These are phyloP conservation scores for Blastomyces gilchristii DNA, from an alignment of 2,329 filamentous ascomycete species.

Conservation along the genomic window DNA sequence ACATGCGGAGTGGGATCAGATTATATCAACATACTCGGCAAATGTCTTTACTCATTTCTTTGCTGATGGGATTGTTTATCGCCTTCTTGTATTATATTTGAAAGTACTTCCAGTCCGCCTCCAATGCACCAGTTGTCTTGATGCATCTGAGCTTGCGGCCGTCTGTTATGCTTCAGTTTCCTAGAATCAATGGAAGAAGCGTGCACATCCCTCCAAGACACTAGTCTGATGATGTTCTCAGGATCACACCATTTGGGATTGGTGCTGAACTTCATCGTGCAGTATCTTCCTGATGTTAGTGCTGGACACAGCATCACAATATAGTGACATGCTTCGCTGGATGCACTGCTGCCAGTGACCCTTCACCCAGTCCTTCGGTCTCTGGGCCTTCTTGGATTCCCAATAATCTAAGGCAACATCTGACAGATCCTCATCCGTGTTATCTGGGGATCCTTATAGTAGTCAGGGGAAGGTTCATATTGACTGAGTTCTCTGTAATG, in stretches of 20 bases:
- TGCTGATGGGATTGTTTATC: conserved; percentile 14
- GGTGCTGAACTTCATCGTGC: conserved; percentile 14
- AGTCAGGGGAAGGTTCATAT: too few species aligned
- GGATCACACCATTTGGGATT: conserved; percentile 16
- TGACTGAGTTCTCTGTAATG: too few species aligned
- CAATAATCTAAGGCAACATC: conserved; percentile 18
- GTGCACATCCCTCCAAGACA: conserved; percentile 18
- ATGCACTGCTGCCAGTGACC: conserved; percentile 15
- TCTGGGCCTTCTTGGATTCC: conserved; percentile 15
- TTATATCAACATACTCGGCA: conserved; percentile 12
- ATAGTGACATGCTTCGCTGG: too few species aligned
- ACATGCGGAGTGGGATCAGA: conserved; percentile 7
- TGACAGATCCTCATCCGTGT: conserved; percentile 18
- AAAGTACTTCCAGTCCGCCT: conserved; percentile 20
- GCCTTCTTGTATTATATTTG: conserved; percentile 16
- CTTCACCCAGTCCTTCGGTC: conserved; percentile 13
- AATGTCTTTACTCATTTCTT: conserved; percentile 15
- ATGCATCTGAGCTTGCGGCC: conserved; percentile 14
- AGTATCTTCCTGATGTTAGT: conserved; percentile 15
- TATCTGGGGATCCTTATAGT: conserved; percentile 16
- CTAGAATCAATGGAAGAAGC: conserved; percentile 12
- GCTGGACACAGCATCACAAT: neutral
- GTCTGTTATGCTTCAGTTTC: conserved; percentile 16
- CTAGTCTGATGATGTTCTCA: conserved; percentile 15
- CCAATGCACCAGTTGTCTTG: conserved; percentile 15